Evolutionary conservation across 2,329 filamentous ascomycete genomes (phyloP).

Genomic region (Pestalotiopsis sp.): DNA sequence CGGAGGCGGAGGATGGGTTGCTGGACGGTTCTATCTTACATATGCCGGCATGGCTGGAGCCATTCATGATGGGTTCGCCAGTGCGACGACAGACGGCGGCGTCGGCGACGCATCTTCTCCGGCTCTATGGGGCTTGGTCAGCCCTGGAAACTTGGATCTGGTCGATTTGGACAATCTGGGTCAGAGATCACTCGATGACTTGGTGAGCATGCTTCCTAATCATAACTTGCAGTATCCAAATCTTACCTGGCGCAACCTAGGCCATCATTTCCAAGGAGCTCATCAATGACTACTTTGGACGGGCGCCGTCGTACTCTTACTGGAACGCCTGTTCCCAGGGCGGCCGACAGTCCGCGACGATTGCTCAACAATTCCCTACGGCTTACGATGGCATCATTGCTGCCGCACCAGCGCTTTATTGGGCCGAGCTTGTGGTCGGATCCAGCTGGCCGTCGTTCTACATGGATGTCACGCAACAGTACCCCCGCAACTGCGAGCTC

Average conservation of each 20-base stretch:
- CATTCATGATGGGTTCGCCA: conserved; percentile 27
- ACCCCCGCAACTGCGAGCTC: not conserved
- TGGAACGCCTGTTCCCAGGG: conserved; percentile 53
- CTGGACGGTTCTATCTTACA: conserved; percentile 23
- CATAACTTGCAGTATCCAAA: no score
- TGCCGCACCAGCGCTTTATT: conserved; percentile 42
- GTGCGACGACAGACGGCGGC: conserved; percentile 30
- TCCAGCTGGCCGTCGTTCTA: not conserved
- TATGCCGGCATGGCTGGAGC: conserved; percentile 22
- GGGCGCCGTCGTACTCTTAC: conserved; percentile 47
- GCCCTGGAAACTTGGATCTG: conserved; percentile 27
- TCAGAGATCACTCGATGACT: no score
- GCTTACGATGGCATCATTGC: conserved; percentile 58
- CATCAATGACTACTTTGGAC: conserved; percentile 37
- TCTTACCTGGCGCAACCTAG: not conserved
- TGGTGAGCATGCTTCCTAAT: no score
- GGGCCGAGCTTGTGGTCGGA: conserved; percentile 2
- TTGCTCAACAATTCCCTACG: conserved; percentile 52
- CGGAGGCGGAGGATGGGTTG: conserved; percentile 32
- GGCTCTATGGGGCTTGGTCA: conserved; percentile 18
- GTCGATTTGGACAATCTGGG: no score
- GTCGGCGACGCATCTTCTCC: conserved; percentile 11
- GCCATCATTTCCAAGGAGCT: conserved; percentile 42
- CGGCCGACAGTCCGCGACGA: conserved; percentile 56
- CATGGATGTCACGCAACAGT: conserved; percentile 19